Conservation (phyloP, 2,329 filamentous ascomycete species). For the Aspergillus hortae region DNA sequence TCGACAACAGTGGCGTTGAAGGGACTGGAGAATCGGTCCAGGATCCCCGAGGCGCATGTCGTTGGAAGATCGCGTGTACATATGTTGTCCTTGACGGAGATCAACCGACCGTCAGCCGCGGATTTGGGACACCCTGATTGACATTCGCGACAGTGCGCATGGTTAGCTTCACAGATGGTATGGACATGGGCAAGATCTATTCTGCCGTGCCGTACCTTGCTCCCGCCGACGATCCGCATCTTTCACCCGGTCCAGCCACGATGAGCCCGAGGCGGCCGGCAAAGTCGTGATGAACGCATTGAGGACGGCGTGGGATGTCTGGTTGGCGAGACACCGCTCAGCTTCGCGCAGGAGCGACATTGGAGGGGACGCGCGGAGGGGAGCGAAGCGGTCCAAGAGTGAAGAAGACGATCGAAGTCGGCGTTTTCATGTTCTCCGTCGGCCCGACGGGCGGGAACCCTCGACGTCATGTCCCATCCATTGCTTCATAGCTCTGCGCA, state of each 20-base stretch:
- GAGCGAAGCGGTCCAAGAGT: background rate
- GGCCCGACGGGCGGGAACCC: slow-evolving; percentile 15
- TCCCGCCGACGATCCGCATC: slow-evolving; percentile 35
- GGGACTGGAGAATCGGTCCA: slow-evolving; percentile 68
- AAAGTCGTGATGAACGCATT: slow-evolving; percentile 43
- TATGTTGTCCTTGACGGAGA: slow-evolving; percentile 77
- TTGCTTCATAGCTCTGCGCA: slow-evolving; percentile 1
- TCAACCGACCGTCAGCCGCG: slow-evolving; percentile 41
- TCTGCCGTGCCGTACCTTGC: slow-evolving; percentile 25
- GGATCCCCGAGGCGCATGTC: slow-evolving; percentile 76
- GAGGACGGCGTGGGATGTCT: slow-evolving; percentile 30
- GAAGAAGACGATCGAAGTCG: slow-evolving; percentile 1
- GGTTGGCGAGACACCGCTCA: slow-evolving; percentile 42
- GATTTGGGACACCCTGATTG: slow-evolving; percentile 33
- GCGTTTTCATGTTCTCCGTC: slow-evolving; percentile 11
- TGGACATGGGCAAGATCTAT: background rate
- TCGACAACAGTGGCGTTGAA: slow-evolving; percentile 78
- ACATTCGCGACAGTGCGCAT: slow-evolving; percentile 5
- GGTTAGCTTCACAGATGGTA: background rate
- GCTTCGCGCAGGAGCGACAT: slow-evolving; percentile 45
- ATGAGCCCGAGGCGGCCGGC: slow-evolving; percentile 22
- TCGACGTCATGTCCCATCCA: slow-evolving; percentile 19
- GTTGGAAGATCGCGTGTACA: slow-evolving; percentile 64
- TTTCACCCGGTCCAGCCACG: slow-evolving; percentile 33
- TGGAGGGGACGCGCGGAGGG: slow-evolving; percentile 9